Evolutionary conservation across 176 grass and related monocot species (phyloP), one percentile per base, ranked within the genome.

Genomic region (Echinochloa phyllopogon): DNA sequence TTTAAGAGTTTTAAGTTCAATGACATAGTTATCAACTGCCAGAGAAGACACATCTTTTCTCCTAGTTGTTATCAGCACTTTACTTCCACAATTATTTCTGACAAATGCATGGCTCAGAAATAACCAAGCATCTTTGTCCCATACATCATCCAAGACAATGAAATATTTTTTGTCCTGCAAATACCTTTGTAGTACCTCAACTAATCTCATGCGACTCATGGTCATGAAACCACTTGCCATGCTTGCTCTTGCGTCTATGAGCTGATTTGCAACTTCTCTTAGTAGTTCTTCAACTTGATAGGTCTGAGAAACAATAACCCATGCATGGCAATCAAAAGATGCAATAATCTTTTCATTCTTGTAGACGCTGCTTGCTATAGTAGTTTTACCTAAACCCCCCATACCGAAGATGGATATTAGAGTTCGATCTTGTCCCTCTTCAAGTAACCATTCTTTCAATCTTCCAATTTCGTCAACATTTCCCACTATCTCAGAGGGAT

Each of bases 341-440:
- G 10, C 58, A 50, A 7, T 80, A 18, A 79, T 59, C 29, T 7
- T 11, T 10, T 50, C 5, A 21, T 91, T 74, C 41, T 49, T 84
- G 48, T 74, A 87, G 60, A 79, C n/a, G 20, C 36, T 58, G 21
- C 53, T 87, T 13, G 80, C 58, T 2, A 90, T 52, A 8, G 80
- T 69, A 42, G 89, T 87, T 74, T 91, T 91, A 1, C 85, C 89
- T 59, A 80, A 50, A 5, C 84, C 89, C 44, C 84, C 89, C 84
- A 91, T 91, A 3, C 85, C 89, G 4, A 27, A 65, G 8, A 86
- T 86, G 10, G 83, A 76, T 1, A 86, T 76, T 12, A 64, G 21
- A 15, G 17, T 18, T 20, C 80, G 73, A 4, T 56, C 69, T 60
- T 73, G 10, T 56, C 40, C 39, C 20, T 14, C 48, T 16, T 88